Conservation (phyloP, 768 basidiomycete species). For the Termitomyces bulborhizus region DNA sequence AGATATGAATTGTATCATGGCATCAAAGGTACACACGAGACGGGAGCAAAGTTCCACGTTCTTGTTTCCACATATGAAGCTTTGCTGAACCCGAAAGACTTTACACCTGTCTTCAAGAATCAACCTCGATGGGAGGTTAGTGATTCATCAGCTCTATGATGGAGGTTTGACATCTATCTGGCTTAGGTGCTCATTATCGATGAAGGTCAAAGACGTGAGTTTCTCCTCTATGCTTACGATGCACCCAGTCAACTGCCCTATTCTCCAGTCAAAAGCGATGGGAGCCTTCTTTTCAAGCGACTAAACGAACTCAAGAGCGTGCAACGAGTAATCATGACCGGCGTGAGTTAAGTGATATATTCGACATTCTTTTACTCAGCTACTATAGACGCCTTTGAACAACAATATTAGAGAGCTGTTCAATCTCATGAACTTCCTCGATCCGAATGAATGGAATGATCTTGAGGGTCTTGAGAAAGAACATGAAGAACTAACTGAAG, state of each 20-base stretch:
- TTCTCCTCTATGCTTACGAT: neutral
- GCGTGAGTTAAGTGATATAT: conserved; percentile 37
- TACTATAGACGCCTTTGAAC: conserved; percentile 78
- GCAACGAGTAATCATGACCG: conserved; percentile 88
- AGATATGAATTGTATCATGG: conserved; percentile 75
- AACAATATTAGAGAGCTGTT: conserved; percentile 97
- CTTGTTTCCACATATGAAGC: conserved; percentile 91
- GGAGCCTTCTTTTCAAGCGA: conserved; percentile 72
- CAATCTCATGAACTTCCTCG: conserved; percentile 95
- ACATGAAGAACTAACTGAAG: conserved; percentile 74
- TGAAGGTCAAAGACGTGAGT: conserved; percentile 84
- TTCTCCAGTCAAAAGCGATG: conserved; percentile 74
- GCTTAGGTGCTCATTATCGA: conserved; percentile 76
- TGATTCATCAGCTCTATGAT: conserved; percentile 1
- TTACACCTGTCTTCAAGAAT: conserved; percentile 66
- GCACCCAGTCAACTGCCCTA: conserved; percentile 8
- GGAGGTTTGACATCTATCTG: neutral
- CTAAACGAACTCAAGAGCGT: conserved; percentile 71
- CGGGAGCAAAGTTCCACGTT: conserved; percentile 74
- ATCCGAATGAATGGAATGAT: conserved; percentile 70
- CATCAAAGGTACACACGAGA: conserved; percentile 30
- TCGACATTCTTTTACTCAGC: conserved; percentile 6
- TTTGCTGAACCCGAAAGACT: conserved; percentile 65
- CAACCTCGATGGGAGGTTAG: conserved; percentile 84
- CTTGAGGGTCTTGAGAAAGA: conserved; percentile 68